Percentiles rank a stretch among this genome's conserved stretches.
These are phyloP conservation scores for Dillenia suffruticosa DNA, from an alignment of 164 flowering plant species.

Conservation along the genomic window DNA sequence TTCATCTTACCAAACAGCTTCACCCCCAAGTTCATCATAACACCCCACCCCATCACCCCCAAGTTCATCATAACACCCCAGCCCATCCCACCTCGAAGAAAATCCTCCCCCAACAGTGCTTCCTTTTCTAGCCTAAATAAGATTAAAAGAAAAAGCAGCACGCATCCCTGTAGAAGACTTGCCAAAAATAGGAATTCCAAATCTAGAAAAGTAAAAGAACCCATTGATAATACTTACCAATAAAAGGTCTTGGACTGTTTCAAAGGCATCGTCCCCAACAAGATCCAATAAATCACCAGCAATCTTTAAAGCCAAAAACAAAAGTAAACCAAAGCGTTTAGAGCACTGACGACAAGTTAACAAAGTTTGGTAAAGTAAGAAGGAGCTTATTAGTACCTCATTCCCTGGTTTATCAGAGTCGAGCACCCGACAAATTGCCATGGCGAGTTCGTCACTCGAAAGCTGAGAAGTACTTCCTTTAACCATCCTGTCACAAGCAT, in stretches of 20 bases:
- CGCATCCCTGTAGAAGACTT: no score
- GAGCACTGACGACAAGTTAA: neutral
- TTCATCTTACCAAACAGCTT: no score
- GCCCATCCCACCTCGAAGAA: no score
- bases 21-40: no score
- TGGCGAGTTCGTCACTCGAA: constrained; percentile 87
- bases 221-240: constrained; percentile 40
- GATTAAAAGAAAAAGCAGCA: constrained; percentile 2
- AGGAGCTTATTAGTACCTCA: constrained; percentile 49
- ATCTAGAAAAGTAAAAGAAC: constrained; percentile 1
- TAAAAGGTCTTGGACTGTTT: constrained; percentile 83
- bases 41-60: no score
- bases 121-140: no score
- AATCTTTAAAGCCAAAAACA: constrained; percentile 41
- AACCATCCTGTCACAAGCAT: constrained; percentile 70
- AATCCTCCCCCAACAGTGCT: no score
- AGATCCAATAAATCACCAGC: constrained; percentile 95
- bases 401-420: constrained; percentile 91
- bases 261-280: constrained; percentile 88
- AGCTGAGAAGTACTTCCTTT: constrained; percentile 68
- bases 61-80: no score
- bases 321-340: neutral
- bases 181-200: no score
- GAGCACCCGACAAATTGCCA: constrained; percentile 92
- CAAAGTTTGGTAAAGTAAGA: neutral